phyloP scores from a whole-genome alignment of 1,139 yeast species.

The Entelexis sorbosivorans region DNA sequence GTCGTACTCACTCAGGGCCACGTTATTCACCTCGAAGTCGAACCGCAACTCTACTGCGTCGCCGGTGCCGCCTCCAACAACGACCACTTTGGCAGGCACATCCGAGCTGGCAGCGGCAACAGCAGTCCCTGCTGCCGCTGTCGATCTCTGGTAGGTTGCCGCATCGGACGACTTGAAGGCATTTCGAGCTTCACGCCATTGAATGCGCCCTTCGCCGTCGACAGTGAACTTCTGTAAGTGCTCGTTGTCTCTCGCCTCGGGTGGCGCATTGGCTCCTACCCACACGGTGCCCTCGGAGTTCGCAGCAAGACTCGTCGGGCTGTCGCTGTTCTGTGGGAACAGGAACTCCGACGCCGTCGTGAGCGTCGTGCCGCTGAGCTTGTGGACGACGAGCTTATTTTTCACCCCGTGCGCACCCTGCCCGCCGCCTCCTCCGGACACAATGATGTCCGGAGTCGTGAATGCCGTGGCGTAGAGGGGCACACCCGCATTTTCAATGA shows the following conservation, averaged over 20 bases:
- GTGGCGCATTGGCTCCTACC: slow-evolving; percentile 20
- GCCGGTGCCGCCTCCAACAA: not conserved
- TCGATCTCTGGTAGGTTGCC: slow-evolving; percentile 13
- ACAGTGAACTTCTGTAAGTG: slow-evolving; percentile 10
- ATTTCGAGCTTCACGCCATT: not conserved
- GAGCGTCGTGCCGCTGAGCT: slow-evolving; percentile 2
- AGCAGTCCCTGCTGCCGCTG: slow-evolving; percentile 9
- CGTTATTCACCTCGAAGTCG: slow-evolving; percentile 8
- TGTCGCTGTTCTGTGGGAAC: slow-evolving; percentile 26
- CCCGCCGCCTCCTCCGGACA: slow-evolving; percentile 92
- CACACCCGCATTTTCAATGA: slow-evolving; percentile 11
- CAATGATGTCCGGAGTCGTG: slow-evolving; percentile 46
- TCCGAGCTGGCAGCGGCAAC: slow-evolving; percentile 11
- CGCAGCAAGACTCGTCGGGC: slow-evolving; percentile 30
- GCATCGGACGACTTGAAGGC: slow-evolving; percentile 8
- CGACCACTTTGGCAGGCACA: slow-evolving; percentile 5
- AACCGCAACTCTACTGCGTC: slow-evolving; percentile 7
- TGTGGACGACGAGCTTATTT: slow-evolving; percentile 46
- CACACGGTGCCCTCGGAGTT: slow-evolving; percentile 19
- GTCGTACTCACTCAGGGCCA: slow-evolving; percentile 16
- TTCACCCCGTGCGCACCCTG: slow-evolving; percentile 83
- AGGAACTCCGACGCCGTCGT: slow-evolving; percentile 6
- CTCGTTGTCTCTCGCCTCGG: slow-evolving; percentile 5
- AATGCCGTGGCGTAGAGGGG: slow-evolving; percentile 77
- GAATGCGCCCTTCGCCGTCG: slow-evolving; percentile 3